phyloP scores from a whole-genome alignment of 2,329 filamentous ascomycete species.

The Pseudohalonectria lignicola region DNA sequence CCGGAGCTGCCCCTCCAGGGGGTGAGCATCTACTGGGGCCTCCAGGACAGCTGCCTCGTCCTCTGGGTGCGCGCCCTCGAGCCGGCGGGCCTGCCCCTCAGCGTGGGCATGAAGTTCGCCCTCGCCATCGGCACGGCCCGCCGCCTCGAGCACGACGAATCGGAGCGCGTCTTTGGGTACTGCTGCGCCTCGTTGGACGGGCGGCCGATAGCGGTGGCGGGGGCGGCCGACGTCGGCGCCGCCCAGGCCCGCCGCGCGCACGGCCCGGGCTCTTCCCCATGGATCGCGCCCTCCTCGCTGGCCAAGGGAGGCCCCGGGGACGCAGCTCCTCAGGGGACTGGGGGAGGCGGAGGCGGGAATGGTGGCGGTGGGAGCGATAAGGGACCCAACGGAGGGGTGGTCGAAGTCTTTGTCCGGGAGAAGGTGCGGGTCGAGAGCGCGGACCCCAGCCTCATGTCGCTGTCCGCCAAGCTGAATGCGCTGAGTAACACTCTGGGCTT shows the following conservation, averaged over 20 bases:
- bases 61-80: slow-evolving; percentile 62
- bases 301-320: neutral
- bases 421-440: slow-evolving; percentile 84
- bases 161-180: slow-evolving; percentile 64
- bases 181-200: slow-evolving; percentile 16
- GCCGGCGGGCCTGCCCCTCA: slow-evolving; percentile 49
- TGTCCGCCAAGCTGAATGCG: slow-evolving; percentile 73
- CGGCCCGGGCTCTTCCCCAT: no score
- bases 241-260: neutral
- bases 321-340: neutral
- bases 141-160: slow-evolving; percentile 66
- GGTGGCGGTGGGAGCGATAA: slow-evolving; percentile 1
- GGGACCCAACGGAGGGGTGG: slow-evolving; percentile 16
- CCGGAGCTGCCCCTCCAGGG: neutral
- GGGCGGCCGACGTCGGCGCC: no score
- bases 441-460: slow-evolving; percentile 74
- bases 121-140: slow-evolving; percentile 56
- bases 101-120: slow-evolving; percentile 55
- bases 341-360: neutral
- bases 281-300: neutral
- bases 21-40: slow-evolving; percentile 63
- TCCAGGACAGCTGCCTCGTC: slow-evolving; percentile 61
- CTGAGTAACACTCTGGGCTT: slow-evolving; percentile 62
- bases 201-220: slow-evolving; percentile 1
- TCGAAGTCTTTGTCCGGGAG: slow-evolving; percentile 76